Evolutionary conservation across 441 rosid genomes (phyloP).

Genomic region (Gossypium laxum): DNA sequence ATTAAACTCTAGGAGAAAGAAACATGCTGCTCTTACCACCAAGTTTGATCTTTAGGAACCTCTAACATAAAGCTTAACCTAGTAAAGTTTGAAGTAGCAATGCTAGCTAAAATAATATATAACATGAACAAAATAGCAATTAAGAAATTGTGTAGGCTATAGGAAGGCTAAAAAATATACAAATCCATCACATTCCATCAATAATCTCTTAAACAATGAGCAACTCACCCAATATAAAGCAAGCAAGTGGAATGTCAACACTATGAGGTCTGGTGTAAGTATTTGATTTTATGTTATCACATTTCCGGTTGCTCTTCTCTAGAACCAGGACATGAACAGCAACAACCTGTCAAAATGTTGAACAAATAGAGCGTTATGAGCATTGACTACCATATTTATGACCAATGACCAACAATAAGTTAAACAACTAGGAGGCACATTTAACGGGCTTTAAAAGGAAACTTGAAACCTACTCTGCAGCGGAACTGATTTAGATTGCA

Average conservation of each 20-base stretch:
- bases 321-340: slow-evolving; percentile 48
- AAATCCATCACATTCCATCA: neutral
- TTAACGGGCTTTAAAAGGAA: slow-evolving; percentile 3
- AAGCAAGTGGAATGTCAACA: slow-evolving; percentile 63
- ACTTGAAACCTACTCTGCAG: slow-evolving; percentile 50
- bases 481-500: slow-evolving; percentile 32
- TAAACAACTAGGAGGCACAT: neutral
- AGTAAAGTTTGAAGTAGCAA: neutral
- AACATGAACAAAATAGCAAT: neutral
- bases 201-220: neutral
- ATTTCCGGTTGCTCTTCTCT: slow-evolving; percentile 31
- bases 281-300: slow-evolving; percentile 20
- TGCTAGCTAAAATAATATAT: neutral
- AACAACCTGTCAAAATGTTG: slow-evolving; percentile 42
- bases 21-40: neutral
- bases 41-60: neutral
- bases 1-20: neutral
- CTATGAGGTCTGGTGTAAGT: slow-evolving; percentile 19
- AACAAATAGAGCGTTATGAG: slow-evolving; percentile 7
- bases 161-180: neutral
- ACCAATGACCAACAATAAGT: neutral
- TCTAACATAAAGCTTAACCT: neutral
- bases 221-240: slow-evolving; percentile 67
- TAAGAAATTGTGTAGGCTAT: neutral
- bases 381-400: neutral